These are phyloP conservation scores for Stemphylium vesicarium DNA, from an alignment of 2,329 filamentous ascomycete species.

Conservation along the genomic window DNA sequence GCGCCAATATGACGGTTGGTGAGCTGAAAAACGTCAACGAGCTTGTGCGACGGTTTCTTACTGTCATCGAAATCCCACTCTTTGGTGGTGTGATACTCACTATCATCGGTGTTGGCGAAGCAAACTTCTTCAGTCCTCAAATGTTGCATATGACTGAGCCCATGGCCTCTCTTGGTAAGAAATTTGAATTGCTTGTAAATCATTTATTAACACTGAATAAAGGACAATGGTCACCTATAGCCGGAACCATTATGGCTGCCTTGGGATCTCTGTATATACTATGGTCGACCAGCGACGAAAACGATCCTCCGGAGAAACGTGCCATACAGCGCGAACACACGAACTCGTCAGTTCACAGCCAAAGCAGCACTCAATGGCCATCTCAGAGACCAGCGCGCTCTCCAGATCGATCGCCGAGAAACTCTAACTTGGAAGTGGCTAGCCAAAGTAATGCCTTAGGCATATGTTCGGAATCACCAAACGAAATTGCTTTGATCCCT, in stretches of 20 bases:
- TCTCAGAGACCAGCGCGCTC: slow-evolving; percentile 7
- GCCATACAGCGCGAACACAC: slow-evolving; percentile 4
- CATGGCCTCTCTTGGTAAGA: slow-evolving; percentile 63
- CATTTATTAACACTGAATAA: neutral
- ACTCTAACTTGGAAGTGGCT: neutral
- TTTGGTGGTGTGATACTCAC: slow-evolving; percentile 65
- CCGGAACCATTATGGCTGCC: slow-evolving; percentile 64
- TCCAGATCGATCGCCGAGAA: neutral
- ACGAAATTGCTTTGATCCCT: slow-evolving; percentile 18
- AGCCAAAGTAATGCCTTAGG: slow-evolving; percentile 2
- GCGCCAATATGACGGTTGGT: slow-evolving; percentile 61
- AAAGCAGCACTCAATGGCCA: slow-evolving; percentile 22
- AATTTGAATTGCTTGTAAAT: no score
- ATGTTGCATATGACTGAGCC: slow-evolving; percentile 67
- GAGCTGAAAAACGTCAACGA: slow-evolving; percentile 56
- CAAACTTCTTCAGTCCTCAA: slow-evolving; percentile 66
- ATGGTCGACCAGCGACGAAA: slow-evolving; percentile 48
- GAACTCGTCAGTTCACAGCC: slow-evolving; percentile 23
- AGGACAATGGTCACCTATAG: slow-evolving; percentile 65
- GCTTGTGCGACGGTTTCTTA: slow-evolving; percentile 46
- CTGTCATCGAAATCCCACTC: slow-evolving; percentile 62
- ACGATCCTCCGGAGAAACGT: slow-evolving; percentile 22
- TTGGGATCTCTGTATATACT: slow-evolving; percentile 64
- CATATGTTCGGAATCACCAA: slow-evolving; percentile 24
- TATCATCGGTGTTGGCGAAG: slow-evolving; percentile 67